These are phyloP conservation scores for Daldinia bambusicola DNA, from an alignment of 495 filamentous ascomycete genomes.

Conservation along the genomic window DNA sequence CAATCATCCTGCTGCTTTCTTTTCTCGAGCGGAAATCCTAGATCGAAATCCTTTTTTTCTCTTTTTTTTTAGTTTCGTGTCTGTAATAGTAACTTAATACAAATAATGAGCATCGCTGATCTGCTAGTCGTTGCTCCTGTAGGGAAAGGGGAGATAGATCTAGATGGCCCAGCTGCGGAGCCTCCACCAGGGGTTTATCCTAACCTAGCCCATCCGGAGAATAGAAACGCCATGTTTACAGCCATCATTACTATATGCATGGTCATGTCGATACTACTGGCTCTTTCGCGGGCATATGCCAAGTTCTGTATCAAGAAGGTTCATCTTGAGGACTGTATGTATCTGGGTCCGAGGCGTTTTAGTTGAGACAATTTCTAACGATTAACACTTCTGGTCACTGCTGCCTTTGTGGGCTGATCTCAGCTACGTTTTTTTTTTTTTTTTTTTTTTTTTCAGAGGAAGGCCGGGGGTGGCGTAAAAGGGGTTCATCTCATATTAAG, in stretches of 20 bases:
- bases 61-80: conserved; percentile 19
- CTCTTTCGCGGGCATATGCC: neutral
- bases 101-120: neutral
- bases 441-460: neutral
- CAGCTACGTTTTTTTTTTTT: neutral
- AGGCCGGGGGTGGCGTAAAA: no score
- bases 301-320: conserved; percentile 5
- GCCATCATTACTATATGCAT: neutral
- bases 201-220: neutral
- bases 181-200: neutral
- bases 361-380: neutral
- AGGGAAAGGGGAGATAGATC: neutral
- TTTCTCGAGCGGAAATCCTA: no score
- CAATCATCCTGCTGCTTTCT: no score
- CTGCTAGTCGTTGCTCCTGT: neutral
- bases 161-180: neutral
- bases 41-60: no score
- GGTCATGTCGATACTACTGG: neutral
- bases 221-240: neutral
- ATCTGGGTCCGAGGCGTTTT: neutral
- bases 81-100: neutral
- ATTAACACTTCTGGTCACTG: neutral
- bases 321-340: conserved; percentile 3
- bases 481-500: no score
- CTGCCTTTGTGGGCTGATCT: neutral